Base-by-base conservation (phyloP, 2,329 filamentous ascomycete species). In the Pseudovirgaria hyperparasitica region DNA sequence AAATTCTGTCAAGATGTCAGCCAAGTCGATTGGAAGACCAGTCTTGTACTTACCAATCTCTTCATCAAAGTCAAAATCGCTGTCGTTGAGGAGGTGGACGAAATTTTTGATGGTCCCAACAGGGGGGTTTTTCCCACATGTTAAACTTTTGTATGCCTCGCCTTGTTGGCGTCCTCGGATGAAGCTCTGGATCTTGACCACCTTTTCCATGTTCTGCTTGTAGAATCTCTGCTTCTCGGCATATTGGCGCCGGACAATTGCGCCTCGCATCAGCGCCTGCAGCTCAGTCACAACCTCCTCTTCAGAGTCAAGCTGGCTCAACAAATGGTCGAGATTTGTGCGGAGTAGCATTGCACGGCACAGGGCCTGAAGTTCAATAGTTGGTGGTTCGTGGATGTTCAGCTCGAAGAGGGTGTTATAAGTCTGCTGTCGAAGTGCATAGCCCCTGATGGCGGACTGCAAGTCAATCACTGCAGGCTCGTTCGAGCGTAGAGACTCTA, bases 21-120 rank as follows among this genome's bases (percentile, higher is more conserved):
- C 22, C 23, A n/a, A 14, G 6, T 9, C 4, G 5, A 5, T 16
- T 15, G 10, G 18, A 16, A 6, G 5, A 8, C 19, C 8, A n/a
- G 10, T 20, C 6, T 7, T 5, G 22, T n/a, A 35, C 51, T 38
- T 48, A 58, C 55, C 56, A 27, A 98, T 77, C 52, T 98, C 90
- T 51, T 96, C 87, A 48, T 98, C 92, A 56, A 98, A 98, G 50
- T 98, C 90, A 44, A 98, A 93, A 47, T 94, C 87, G 45, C 85
- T 96, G 55, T 98, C 90, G 45, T 96, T 98, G 31, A 98, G 73
- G 19, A 98, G 67, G 52, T 98, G 90, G 3, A 98, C 85, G 50
- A 98, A 98, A 50, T 92, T 92, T 63, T 96, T 94, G 48, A 98
- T 82, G 1, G 92, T 93, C 20, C 84, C 84, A 32, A 98, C 85